Base-by-base conservation (phyloP, 805 yeast species). In the Ogataea degrootiae region DNA sequence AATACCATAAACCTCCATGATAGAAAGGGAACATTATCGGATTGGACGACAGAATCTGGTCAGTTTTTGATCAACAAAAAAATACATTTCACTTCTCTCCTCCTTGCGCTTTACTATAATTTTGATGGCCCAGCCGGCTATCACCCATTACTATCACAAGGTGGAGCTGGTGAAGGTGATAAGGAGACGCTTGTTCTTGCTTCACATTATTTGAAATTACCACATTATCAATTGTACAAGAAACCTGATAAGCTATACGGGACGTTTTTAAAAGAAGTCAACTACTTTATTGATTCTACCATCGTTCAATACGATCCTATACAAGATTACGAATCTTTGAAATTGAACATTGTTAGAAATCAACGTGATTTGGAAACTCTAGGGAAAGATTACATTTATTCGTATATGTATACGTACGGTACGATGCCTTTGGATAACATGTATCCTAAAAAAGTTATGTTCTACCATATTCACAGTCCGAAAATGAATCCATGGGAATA, bases 131-230 rank as follows among this genome's bases (percentile, higher is more conserved):
- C 83, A 22, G 64, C 73, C 3, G 69, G 75, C 47, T 84, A 75
- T 59, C 82, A 82, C 60, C 81, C 80, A 4, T 65, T 84, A 42
- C 66, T 84, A 41, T 71, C 84, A 1, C 82, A 81, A 62, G 85
- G 85, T 37, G 74, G 74, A 38, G 76, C 75, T 2, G 92, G 92
- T n/a, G 87, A 83, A 63, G 91, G 91, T 47, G 91, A 85, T 59
- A 85, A 85, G 59, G 91, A 85, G 53, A 84, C 92, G 0, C 77
- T 83, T 43, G 69, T 80, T 43, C 83, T 87, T 0, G 85, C 89
- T 1, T 83, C 88, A 6, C 71, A 72, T 38, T 72, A 72, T 9
- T 63, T 74, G 36, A 63, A 66, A 3, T 60, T 73, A 40, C 71
- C 74, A 1, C 77, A 67, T 49, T 80, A 80, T 55, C 85, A 80